These are phyloP conservation scores for Colletotrichum sp. DNA, from an alignment of 2,329 filamentous ascomycete genomes.

Conservation along the genomic window DNA sequence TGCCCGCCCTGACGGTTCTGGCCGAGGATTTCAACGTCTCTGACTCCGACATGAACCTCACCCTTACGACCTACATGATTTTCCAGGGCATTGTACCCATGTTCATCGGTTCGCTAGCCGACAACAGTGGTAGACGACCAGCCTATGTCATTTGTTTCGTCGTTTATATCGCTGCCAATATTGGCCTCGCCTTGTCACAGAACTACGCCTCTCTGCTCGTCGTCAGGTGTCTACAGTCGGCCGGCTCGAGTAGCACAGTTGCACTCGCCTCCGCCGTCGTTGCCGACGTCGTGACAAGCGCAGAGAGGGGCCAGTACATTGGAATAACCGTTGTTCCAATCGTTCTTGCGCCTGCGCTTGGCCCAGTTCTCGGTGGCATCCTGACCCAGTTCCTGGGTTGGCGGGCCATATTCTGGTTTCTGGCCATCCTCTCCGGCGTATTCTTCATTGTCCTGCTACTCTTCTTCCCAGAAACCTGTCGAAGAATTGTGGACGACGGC, in stretches of 20 bases:
- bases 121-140: conserved; percentile 40
- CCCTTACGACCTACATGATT: conserved; percentile 62
- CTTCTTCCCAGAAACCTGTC: conserved; percentile 51
- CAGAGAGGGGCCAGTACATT: conserved; percentile 42
- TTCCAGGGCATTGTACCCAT: conserved; percentile 65
- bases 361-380: conserved; percentile 45
- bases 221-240: conserved; percentile 59
- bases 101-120: conserved; percentile 49
- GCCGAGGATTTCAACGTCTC: conserved; percentile 51
- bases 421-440: conserved; percentile 30
- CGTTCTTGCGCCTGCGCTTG: conserved; percentile 46
- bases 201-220: conserved; percentile 56
- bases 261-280: conserved; percentile 68
- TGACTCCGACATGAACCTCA: conserved; percentile 50
- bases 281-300: conserved; percentile 66
- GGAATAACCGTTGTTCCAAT: conserved; percentile 47
- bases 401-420: conserved; percentile 50
- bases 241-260: conserved; percentile 66
- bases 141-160: conserved; percentile 42
- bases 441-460: conserved; percentile 40
- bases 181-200: conserved; percentile 56
- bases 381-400: conserved; percentile 41
- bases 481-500: conserved; percentile 56
- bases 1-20: conserved; percentile 55
- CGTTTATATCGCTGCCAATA: conserved; percentile 37